Base-by-base conservation (phyloP, 2,329 filamentous ascomycete species). In the Nemania abortiva region DNA sequence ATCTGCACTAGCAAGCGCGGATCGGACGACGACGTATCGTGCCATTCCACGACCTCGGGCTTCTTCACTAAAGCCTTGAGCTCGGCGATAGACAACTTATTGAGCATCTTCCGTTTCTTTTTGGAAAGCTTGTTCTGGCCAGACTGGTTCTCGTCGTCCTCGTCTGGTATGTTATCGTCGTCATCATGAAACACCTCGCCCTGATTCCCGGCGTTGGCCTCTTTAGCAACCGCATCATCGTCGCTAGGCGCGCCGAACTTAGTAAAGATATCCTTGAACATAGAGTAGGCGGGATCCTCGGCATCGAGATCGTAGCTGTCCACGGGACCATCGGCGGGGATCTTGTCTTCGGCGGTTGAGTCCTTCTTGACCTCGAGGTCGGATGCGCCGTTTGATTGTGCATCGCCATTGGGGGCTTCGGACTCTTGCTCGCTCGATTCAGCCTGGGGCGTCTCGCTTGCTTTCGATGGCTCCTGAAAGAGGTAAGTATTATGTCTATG, bases 41-140 rank as follows among this genome's bases (percentile, higher is more conserved):
- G 96, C 96, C 96, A 98, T 77, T 99, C 96, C 6, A 99, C 95
- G 10, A 97, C 89, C 80, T 99, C 96, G 2, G 96, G 96, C 74
- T 95, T 95, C 75, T 87, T 88, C 69, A 98, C 96, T 64, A 97
- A 84, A 6, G 95, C 93, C 82, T 99, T 99, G 72, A 99, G 88
- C 81, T 98, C 94, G 57, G 96, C 96, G 68, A 99, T 93, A 6
- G 95, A 97, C 37, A 98, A 85, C 81, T 97, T 97, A 83, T 92
- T 97, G 78, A 94, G 86, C 82, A 92, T 90, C 84, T 98, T 99
- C 74, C 92, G 89, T 82, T 97, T 95, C 86, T 97, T 98, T 83
- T 98, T 98, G 34, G 95, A 98, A 29, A 98, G 80, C 75, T 92
- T 95, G 9, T 89, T 85, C 74, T 87, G 87, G 2, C 83, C 84